Percentiles rank a stretch among this genome's conserved stretches.
Evolutionary conservation across 1,284 basidiomycete species (phyloP).

Genomic region (Microbotryum violaceum): DNA sequence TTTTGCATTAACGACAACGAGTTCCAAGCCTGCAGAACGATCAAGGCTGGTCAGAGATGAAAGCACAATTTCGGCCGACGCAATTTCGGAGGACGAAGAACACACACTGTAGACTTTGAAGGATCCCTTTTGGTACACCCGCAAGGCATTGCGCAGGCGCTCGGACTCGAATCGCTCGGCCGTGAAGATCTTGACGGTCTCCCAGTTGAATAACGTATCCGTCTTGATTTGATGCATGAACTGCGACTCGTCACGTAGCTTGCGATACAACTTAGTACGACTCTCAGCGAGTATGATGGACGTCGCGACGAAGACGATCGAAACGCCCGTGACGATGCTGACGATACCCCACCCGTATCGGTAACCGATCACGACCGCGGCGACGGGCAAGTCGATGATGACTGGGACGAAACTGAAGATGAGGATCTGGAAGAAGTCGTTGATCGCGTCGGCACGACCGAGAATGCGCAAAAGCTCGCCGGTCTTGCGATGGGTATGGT

Average conservation of each 20-base stretch:
- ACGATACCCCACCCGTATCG: constrained; percentile 45
- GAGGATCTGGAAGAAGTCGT: constrained; percentile 40
- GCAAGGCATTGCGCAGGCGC: constrained; percentile 63
- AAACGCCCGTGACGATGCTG: constrained; percentile 62
- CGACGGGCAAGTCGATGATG: constrained; percentile 46
- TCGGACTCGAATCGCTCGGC: constrained; percentile 70
- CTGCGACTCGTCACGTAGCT: constrained; percentile 30
- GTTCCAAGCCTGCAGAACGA: constrained; percentile 10
- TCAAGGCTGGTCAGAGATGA: too few species aligned
- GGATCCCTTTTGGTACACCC: constrained; percentile 56
- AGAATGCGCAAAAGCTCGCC: constrained; percentile 60
- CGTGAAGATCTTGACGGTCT: constrained; percentile 52
- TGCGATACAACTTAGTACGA: constrained; percentile 49
- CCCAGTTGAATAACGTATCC: constrained; percentile 63
- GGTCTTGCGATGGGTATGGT: constrained; percentile 65
- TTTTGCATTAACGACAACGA: constrained; percentile 46
- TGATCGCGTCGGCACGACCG: constrained; percentile 48
- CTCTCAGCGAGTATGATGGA: constrained; percentile 46
- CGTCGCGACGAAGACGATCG: constrained; percentile 64
- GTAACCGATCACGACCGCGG: constrained; percentile 35
- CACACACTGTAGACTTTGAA: constrained; percentile 54
- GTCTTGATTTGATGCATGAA: constrained; percentile 17
- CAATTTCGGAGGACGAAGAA: neutral
- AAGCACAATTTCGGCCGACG: too few species aligned
- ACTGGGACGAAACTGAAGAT: constrained; percentile 73